phyloP scores from a whole-genome alignment of 768 basidiomycete species.

The Collybia sp. region DNA sequence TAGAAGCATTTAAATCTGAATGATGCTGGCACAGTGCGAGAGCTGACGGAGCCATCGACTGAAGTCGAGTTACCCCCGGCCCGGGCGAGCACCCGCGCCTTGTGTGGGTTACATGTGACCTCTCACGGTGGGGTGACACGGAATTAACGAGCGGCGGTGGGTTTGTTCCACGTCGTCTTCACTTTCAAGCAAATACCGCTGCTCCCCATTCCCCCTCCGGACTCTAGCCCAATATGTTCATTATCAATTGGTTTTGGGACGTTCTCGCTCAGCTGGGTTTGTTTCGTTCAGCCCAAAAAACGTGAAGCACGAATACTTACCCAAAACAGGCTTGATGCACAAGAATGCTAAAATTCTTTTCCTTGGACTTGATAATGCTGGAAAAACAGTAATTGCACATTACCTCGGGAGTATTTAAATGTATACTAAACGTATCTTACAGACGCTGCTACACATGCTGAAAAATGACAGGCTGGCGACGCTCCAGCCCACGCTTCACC shows the following conservation, averaged over 20 bases:
- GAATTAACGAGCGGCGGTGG: too few species aligned
- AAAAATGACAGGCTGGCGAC: slow-evolving; percentile 99
- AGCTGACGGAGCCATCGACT: too few species aligned
- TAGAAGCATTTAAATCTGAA: too few species aligned
- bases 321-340: slow-evolving; percentile 71
- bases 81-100: too few species aligned
- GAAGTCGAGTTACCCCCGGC: too few species aligned
- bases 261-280: slow-evolving; percentile 89
- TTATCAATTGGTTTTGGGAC: slow-evolving; percentile 96
- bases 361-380: slow-evolving; percentile 97
- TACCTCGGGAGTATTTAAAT: neutral
- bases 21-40: too few species aligned
- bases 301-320: neutral
- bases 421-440: slow-evolving; percentile 2
- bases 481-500: slow-evolving; percentile 96
- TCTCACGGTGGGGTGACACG: too few species aligned
- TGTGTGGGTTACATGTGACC: too few species aligned
- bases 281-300: slow-evolving; percentile 14
- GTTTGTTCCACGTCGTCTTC: too few species aligned
- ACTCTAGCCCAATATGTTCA: slow-evolving; percentile 50
- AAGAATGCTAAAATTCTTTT: slow-evolving; percentile 99
- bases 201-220: too few species aligned
- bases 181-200: too few species aligned
- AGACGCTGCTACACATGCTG: slow-evolving; percentile 98
- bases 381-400: slow-evolving; percentile 80